Base-by-base conservation (phyloP, 2,329 filamentous ascomycete species). In the Trichoderma koningii region DNA sequence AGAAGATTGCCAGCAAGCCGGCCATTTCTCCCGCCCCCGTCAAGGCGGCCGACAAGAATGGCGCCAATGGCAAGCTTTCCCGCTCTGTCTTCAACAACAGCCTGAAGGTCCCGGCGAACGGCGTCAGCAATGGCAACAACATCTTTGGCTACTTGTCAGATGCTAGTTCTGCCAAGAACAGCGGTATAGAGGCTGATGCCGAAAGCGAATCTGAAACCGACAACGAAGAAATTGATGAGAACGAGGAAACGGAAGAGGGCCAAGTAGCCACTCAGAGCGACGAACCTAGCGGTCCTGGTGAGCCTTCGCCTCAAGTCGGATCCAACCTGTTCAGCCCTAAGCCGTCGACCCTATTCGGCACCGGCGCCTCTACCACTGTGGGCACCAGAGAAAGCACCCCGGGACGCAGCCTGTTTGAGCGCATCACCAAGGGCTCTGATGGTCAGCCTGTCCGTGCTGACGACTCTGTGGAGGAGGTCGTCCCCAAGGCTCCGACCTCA, bases 131-230 rank as follows among this genome's bases (percentile, higher is more conserved):
- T 17, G 70, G 74, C 48, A 70, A 88, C 70, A 86, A 88, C 70
- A 86, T 87, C 56, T 89, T 89, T 70, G 82, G 81, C 26, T 83
- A 87, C 69, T 78, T 88, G 7, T 87, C 85, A 1, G 84, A 85
- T 70, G 78, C 77, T 38, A 85, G 83, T 69, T 84, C 83, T 15
- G 77, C 80, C 47, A 84, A 83, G 73, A 84, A 81, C 57, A 86
- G 84, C 67, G 81, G 81, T 1, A 74, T 78, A 12, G 81, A 83
- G 17, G 79, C 79, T 19, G 82, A 82, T 57, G 76, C 73, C 7
- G 80, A 83, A 67, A 80, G 77, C 67, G 80, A 81, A 64, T 74
- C 78, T 19, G 80, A 63, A 7, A 55, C 59, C 19, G 59, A 63
- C 14, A 51, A 42, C 6, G 77, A 80, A 17, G 81, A 78, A 19